Base-by-base conservation (phyloP, 2,329 filamentous ascomycete species). In the Dactylellina sp. region DNA sequence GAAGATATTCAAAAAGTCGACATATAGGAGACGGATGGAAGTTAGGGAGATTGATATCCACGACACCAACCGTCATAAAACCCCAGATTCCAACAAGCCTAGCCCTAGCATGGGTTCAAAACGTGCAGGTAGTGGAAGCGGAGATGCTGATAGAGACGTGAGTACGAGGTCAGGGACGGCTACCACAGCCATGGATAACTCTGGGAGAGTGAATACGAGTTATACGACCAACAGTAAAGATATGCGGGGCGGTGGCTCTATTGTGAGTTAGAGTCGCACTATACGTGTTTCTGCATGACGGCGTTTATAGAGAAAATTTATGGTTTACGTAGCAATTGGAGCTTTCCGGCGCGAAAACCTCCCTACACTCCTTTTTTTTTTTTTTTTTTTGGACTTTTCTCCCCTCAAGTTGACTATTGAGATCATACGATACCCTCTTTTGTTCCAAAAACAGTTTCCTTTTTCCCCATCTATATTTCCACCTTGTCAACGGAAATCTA, bases 1-100 rank as follows among this genome's bases (percentile, higher is more conserved):
- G 68, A 72, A 72, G 28, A 72, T 72, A 59, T 72, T 72, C 39
- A 64, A 65, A 52, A 72, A 72, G 22, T 72, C 68, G 18, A 72
- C 68, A 1, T 72, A 72, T 44, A 18, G 60, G 35, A 56, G 68
- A 16, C 68, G 68, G 4, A 72, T 72, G 47, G 68, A 65, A 20
- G 68, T 72, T 14, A 53, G 68, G 4, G 68, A 72, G 32, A 72
- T 72, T 39, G 68, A 72, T 56, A 72, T 72, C n/a, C 60, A 72
- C n/a, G 68, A 72, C 28, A 46, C 37, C 22, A 72, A 72, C 24
- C 68, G 68, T 1, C 60, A 72, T 25, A 64, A 72, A 32, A 46
- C 66, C 0, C 16, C 60, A 2, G 20, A 20, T 16, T 39, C 25
- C 7, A 24, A 60, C 14, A 72, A 65, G 22, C 14, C n/a, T 5